Evolutionary conservation across 345 rosid genomes (phyloP).

Genomic region (Populus nigra): DNA sequence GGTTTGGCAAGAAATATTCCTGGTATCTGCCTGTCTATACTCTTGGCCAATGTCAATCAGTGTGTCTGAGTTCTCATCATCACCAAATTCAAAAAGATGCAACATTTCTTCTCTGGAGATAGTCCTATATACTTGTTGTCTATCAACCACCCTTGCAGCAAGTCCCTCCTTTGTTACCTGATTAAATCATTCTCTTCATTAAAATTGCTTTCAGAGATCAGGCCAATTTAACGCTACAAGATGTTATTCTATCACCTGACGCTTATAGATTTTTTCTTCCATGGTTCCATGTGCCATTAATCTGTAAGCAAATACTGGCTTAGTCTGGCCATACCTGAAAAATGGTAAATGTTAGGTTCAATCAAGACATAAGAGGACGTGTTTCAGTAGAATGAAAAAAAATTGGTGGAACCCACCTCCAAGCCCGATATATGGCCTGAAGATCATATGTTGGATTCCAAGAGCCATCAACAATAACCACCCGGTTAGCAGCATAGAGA

Average conservation of each 20-base stretch:
- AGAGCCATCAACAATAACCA: constrained; percentile 95
- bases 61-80: constrained; percentile 71
- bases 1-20: constrained; percentile 18
- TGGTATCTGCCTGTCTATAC: constrained; percentile 33
- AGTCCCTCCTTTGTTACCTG: constrained; percentile 99
- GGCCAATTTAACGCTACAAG: constrained; percentile 5
- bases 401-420: constrained; percentile 63
- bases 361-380: background rate
- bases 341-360: constrained; percentile 10
- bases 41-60: constrained; percentile 42
- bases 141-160: constrained; percentile 99
- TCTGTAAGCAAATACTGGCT: constrained; percentile 96
- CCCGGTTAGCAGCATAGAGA: constrained; percentile 98
- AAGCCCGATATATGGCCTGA: constrained; percentile 96
- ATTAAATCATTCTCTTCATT: constrained; percentile 27
- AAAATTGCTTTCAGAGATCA: constrained; percentile 14
- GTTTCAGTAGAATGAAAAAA: background rate
- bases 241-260: constrained; percentile 60
- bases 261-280: constrained; percentile 98
- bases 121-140: constrained; percentile 95
- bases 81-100: constrained; percentile 96
- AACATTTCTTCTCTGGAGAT: constrained; percentile 98
- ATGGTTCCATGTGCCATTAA: constrained; percentile 97
- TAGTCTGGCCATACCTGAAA: constrained; percentile 90
- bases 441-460: constrained; percentile 99